These are phyloP conservation scores for Macrotyloma uniflorum DNA, from an alignment of 306 rosid species.

Conservation along the genomic window DNA sequence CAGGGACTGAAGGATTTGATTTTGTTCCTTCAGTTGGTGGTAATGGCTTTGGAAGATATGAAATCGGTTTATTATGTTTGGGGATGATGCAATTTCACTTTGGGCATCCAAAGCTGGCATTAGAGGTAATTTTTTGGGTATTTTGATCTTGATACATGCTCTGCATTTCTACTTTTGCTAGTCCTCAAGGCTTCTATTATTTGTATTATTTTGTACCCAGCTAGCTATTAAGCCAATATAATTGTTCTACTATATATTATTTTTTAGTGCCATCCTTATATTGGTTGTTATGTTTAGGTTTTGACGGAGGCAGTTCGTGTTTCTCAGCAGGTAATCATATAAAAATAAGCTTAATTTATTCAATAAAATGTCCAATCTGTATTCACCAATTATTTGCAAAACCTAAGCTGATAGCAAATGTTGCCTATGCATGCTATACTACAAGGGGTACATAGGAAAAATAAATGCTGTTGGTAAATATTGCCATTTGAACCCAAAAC, in stretches of 20 bases:
- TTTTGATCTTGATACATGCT: conserved; percentile 34
- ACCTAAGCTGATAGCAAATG: conserved; percentile 31
- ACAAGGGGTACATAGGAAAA: conserved; percentile 2
- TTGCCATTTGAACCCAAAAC: conserved; percentile 20
- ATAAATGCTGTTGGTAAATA: conserved; percentile 4
- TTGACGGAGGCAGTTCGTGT: conserved; percentile 92
- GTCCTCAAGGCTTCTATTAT: conserved; percentile 11
- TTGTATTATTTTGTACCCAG: conserved; percentile 1
- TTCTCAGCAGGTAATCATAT: conserved; percentile 82
- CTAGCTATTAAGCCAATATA: conserved; percentile 10
- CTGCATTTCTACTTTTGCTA: not conserved
- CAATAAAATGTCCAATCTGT: conserved; percentile 1
- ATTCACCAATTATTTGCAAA: conserved; percentile 24
- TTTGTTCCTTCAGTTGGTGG: conserved; percentile 67
- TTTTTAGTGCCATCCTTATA: conserved; percentile 18
- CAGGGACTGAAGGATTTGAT: conserved; percentile 99
- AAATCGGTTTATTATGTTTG: conserved; percentile 80
- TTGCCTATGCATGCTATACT: conserved; percentile 26
- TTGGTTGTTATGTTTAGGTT: conserved; percentile 62
- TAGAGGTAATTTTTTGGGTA: conserved; percentile 63
- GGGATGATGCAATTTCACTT: conserved; percentile 98
- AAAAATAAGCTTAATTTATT: not conserved
- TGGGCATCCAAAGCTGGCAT: conserved; percentile 94
- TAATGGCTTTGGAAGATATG: conserved; percentile 81
- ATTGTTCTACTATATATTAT: conserved; percentile 5